These are phyloP conservation scores for Lophiostoma macrostomum DNA, from an alignment of 495 filamentous ascomycete species.

Conservation along the genomic window DNA sequence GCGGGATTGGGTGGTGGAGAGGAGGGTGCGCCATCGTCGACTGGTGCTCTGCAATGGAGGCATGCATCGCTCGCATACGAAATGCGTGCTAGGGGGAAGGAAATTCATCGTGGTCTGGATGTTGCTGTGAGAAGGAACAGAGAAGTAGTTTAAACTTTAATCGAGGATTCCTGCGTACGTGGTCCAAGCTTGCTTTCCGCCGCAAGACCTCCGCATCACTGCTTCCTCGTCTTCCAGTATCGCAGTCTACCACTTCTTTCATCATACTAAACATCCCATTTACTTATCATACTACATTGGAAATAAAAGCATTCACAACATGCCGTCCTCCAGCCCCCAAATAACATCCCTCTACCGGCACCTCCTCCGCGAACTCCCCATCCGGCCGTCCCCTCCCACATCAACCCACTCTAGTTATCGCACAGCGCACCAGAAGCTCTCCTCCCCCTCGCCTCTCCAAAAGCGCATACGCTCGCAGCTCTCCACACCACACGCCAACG, in stretches of 20 bases:
- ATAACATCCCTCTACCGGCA: constrained; percentile 81
- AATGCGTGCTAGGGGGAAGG: background rate
- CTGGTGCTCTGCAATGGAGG: background rate
- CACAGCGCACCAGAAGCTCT: constrained; percentile 42
- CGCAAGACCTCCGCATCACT: constrained; percentile 25
- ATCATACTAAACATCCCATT: background rate
- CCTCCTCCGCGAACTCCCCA: constrained; percentile 87
- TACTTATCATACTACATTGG: background rate
- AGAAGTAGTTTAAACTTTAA: background rate
- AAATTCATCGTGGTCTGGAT: constrained; percentile 5
- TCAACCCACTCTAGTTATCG: constrained; percentile 40
- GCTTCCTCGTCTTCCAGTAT: background rate
- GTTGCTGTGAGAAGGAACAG: background rate
- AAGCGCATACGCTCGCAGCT: constrained; percentile 47
- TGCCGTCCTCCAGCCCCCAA: constrained; percentile 38
- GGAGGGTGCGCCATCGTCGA: too few species aligned
- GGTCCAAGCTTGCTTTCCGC: constrained; percentile 27
- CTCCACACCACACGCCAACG: constrained; percentile 33
- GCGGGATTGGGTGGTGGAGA: too few species aligned
- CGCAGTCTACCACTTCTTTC: background rate
- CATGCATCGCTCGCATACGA: constrained; percentile 8
- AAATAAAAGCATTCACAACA: background rate
- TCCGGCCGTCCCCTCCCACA: constrained; percentile 44
- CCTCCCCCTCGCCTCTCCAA: constrained; percentile 48
- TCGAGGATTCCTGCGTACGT: too few species aligned